phyloP scores from a whole-genome alignment of 805 yeast species.

The Metschnikowia similis region DNA sequence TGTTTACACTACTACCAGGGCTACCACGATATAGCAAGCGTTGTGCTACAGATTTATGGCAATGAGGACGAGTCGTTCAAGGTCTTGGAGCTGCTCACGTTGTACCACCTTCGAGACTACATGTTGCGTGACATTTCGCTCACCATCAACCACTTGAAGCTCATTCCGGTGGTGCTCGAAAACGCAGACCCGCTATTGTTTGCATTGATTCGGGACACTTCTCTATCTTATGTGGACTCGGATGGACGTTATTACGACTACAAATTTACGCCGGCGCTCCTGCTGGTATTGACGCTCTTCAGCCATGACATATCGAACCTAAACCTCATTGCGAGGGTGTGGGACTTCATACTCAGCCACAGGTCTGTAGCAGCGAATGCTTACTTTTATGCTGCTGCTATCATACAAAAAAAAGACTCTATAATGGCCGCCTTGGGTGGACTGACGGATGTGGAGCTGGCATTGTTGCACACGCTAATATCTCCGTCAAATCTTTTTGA shows the following conservation, averaged over 20 bases:
- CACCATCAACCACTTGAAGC: conserved; percentile 57
- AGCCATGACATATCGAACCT: conserved; percentile 62
- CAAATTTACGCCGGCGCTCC: conserved; percentile 53
- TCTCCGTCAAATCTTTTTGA: conserved; percentile 31
- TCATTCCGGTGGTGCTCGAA: conserved; percentile 61
- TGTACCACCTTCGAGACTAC: conserved; percentile 72
- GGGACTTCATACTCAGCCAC: conserved; percentile 64
- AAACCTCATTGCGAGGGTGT: conserved; percentile 50
- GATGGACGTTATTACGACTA: conserved; percentile 31
- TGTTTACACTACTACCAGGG: conserved; percentile 83
- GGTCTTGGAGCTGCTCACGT: conserved; percentile 52
- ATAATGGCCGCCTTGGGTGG: not conserved
- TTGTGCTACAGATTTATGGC: conserved; percentile 53
- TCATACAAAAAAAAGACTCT: conserved; percentile 39
- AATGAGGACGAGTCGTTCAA: conserved; percentile 33
- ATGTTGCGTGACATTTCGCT: conserved; percentile 70
- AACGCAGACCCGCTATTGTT: conserved; percentile 45
- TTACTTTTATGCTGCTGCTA: conserved; percentile 57
- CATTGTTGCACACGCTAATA: conserved; percentile 31
- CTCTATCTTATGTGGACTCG: conserved; percentile 21
- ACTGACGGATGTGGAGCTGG: conserved; percentile 23
- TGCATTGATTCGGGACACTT: conserved; percentile 36
- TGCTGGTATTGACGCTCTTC: conserved; percentile 73
- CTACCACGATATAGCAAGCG: conserved; percentile 78
- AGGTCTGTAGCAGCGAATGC: conserved; percentile 52